phyloP scores from a whole-genome alignment of 2,329 filamentous ascomycete genomes.

The Dactylellina leptospora region DNA sequence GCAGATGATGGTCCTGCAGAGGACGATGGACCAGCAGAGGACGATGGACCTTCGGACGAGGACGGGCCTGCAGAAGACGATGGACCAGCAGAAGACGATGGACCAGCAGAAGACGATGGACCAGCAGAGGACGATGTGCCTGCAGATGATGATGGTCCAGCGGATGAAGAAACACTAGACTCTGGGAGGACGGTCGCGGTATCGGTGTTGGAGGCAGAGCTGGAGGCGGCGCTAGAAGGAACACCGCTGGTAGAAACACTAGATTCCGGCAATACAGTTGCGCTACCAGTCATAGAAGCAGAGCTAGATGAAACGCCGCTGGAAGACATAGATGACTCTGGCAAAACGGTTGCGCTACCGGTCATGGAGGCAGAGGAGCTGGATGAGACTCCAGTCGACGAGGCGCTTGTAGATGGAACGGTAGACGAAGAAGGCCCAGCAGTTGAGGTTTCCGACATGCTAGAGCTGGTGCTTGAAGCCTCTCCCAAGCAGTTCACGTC shows the following conservation, averaged over 20 bases:
- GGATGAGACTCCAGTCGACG: constrained; percentile 2
- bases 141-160: constrained; percentile 1
- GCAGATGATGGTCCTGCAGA: constrained; percentile 4
- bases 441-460: constrained; percentile 12
- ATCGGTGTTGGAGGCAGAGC: background rate
- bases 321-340: no score
- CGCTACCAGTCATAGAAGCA: background rate
- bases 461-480: constrained; percentile 18
- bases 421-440: background rate
- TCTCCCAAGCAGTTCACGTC: constrained; percentile 12
- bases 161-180: no score
- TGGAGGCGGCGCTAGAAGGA: background rate
- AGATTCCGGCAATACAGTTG: background rate
- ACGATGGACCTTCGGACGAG: background rate
- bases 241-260: background rate
- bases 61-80: constrained; percentile 13
- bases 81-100: constrained; percentile 6
- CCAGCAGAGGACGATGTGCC: background rate
- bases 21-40: background rate
- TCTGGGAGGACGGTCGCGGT: no score
- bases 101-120: constrained; percentile 2
- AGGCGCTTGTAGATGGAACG: constrained; percentile 1
- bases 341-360: no score
- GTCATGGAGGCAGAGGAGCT: no score
- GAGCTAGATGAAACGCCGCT: constrained; percentile 4